Percentiles rank a stretch among this genome's conserved stretches.
These are phyloP conservation scores for Vitis rupestris DNA, from an alignment of 164 flowering plant species.

Conservation along the genomic window DNA sequence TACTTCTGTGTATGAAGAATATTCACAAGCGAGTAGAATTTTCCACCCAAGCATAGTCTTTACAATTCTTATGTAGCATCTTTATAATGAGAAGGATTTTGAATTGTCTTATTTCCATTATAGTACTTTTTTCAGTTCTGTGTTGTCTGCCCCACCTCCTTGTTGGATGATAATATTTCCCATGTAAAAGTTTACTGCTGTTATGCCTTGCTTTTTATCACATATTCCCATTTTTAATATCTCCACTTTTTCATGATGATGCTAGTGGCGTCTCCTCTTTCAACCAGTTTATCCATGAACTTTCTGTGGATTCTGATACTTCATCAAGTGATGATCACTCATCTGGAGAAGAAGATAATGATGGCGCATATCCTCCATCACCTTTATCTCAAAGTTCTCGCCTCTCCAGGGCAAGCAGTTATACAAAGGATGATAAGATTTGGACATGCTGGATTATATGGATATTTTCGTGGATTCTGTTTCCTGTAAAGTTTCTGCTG, in stretches of 20 bases:
- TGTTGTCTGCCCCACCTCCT: too few species aligned
- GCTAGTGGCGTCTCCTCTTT: constrained; percentile 95
- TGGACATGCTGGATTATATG: constrained; percentile 47
- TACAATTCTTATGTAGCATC: too few species aligned
- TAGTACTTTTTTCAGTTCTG: too few species aligned
- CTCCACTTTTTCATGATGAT: constrained; percentile 13
- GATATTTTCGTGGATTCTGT: constrained; percentile 66
- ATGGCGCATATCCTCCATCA: constrained; percentile 47
- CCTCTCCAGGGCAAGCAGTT: constrained; percentile 50
- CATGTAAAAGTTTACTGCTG: background rate
- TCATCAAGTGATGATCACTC: constrained; percentile 60
- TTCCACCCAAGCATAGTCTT: too few species aligned
- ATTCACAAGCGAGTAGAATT: too few species aligned
- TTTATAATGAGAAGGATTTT: too few species aligned
- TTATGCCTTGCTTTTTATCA: background rate
- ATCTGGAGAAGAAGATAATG: constrained; percentile 78
- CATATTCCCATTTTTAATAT: constrained; percentile 7
- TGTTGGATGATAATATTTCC: background rate
- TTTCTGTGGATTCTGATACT: constrained; percentile 80
- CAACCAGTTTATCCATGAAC: constrained; percentile 88
- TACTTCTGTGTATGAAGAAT: too few species aligned
- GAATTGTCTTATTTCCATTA: too few species aligned
- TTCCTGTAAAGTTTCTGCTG: constrained; percentile 59
- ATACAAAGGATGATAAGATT: constrained; percentile 37
- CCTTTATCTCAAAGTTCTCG: constrained; percentile 72